Evolutionary conservation across 495 filamentous ascomycete species (phyloP).

Genomic region (Lindgomyces ingoldianus): DNA sequence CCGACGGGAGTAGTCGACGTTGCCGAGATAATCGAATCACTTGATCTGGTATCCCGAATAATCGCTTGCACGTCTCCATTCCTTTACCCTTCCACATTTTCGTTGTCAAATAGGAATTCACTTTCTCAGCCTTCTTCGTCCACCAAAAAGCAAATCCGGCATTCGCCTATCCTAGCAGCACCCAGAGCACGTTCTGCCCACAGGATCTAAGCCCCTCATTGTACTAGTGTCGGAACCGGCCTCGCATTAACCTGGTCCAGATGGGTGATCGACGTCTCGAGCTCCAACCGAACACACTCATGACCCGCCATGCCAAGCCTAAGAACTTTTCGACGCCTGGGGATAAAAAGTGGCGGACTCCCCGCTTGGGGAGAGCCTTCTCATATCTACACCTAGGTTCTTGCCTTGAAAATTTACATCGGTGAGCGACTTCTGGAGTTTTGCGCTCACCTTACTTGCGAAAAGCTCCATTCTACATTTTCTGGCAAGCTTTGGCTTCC

Average conservation of each 20-base stretch:
- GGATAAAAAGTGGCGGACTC: slow-evolving; percentile 20
- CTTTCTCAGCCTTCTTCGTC: background rate
- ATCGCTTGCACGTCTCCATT: background rate
- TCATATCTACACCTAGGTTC: background rate
- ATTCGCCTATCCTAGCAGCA: background rate
- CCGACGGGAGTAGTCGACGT: background rate
- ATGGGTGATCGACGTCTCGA: slow-evolving; percentile 18
- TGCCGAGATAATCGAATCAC: background rate
- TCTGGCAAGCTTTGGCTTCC: background rate
- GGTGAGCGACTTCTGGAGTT: slow-evolving; percentile 49
- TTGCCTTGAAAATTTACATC: background rate
- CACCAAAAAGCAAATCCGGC: slow-evolving; percentile 16
- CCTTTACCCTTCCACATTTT: background rate
- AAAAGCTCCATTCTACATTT: slow-evolving; percentile 42
- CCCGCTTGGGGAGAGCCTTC: slow-evolving; percentile 8
- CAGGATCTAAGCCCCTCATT: background rate
- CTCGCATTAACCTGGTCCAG: slow-evolving; percentile 4
- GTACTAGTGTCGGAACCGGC: slow-evolving; percentile 11
- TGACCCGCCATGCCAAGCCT: background rate
- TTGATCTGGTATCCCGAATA: background rate
- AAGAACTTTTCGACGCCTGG: background rate
- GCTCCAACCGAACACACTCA: slow-evolving; percentile 3
- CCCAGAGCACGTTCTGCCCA: slow-evolving; percentile 4
- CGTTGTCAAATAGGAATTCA: background rate
- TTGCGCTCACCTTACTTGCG: slow-evolving; percentile 42